These are phyloP conservation scores for Nakazawaea siamensis DNA, from an alignment of 805 yeast species.

Conservation along the genomic window DNA sequence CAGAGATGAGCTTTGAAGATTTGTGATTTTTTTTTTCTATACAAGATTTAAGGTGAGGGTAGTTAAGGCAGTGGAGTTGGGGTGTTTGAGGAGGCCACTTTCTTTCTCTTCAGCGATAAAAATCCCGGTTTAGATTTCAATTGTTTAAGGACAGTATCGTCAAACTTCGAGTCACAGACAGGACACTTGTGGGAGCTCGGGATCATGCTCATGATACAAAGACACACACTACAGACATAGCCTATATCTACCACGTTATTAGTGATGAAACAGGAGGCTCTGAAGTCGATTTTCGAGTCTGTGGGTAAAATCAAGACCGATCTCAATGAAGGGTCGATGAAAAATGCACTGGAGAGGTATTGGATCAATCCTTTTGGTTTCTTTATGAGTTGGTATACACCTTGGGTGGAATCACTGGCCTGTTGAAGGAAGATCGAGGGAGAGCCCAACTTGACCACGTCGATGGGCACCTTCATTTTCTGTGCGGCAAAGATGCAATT, in stretches of 20 bases:
- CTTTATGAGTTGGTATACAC: slow-evolving; percentile 67
- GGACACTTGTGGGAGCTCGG: slow-evolving; percentile 73
- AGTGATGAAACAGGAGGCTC: slow-evolving; percentile 90
- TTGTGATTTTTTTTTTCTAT: too few relatives aligned
- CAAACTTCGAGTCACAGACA: slow-evolving; percentile 77
- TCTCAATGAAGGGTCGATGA: slow-evolving; percentile 78
- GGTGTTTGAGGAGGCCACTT: too few relatives aligned
- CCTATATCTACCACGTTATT: slow-evolving; percentile 91
- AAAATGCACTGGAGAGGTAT: slow-evolving; percentile 72
- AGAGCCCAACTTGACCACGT: slow-evolving; percentile 72
- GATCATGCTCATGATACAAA: slow-evolving; percentile 66
- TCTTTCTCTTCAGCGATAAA: slow-evolving; percentile 1
- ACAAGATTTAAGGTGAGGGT: background rate
- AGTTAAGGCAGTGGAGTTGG: too few relatives aligned
- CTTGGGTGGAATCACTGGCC: slow-evolving; percentile 91
- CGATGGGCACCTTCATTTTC: slow-evolving; percentile 81
- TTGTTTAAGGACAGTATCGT: slow-evolving; percentile 48
- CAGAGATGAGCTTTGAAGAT: too few relatives aligned
- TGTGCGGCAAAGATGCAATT: slow-evolving; percentile 95
- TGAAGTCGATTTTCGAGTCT: slow-evolving; percentile 78
- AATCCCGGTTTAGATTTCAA: slow-evolving; percentile 48
- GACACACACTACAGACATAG: slow-evolving; percentile 89
- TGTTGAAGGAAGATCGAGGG: slow-evolving; percentile 86
- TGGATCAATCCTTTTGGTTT: slow-evolving; percentile 76
- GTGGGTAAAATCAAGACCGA: slow-evolving; percentile 75